Base-by-base conservation (phyloP, 2,329 filamentous ascomycete species). In the Epichloe amarillans region DNA sequence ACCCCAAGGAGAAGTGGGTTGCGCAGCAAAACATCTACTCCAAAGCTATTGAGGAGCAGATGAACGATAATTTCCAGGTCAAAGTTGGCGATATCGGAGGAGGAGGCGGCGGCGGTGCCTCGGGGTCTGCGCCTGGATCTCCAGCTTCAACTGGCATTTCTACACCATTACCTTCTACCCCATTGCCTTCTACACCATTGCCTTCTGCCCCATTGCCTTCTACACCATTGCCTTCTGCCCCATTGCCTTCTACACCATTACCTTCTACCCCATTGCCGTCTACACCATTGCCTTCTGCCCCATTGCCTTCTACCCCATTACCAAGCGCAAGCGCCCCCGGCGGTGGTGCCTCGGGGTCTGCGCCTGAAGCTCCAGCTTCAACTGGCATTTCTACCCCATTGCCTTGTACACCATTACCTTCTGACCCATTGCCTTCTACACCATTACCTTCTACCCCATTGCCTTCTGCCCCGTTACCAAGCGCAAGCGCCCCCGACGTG, bases 61-160 rank as follows among this genome's bases (percentile, higher is more conserved):
- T 77, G 60, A 53, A 55, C 36, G 69, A 64, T 54, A 67, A 69
- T 58, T 77, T 71, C 56, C 63, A 71, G 48, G 72, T 78, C 50
- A 56, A 64, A 36, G 64, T 74, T 21, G 58, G 64, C 38, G 60
- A 52, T 41, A 41, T 52, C 15, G 51, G 57, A 21, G 19, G 19
- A 11, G 55, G 56, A 12, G 53, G 36, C 39, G 37, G 26, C 15
- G 56, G 55, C 11, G 53, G 19, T 19, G 50, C 44, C 5, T 5
- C 44, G 7, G 50, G 8, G 21, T 21, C 39, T 30, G 45, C 35
- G 15, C 23, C 50, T 19, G 14, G 7, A 10, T 2, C 41, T 36
- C 36, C 19, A 19, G 5, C 38, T n/a, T 17, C 49, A 10, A 38
- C 26, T 37, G 14, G 11, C 36, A 19, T 2, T n/a, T 4, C 38